A percentile compares a stretch with the other conserved stretches of the same genome.
Evolutionary conservation across 805 yeast species (phyloP).

Genomic region (Yamadazyma kitorensis): DNA sequence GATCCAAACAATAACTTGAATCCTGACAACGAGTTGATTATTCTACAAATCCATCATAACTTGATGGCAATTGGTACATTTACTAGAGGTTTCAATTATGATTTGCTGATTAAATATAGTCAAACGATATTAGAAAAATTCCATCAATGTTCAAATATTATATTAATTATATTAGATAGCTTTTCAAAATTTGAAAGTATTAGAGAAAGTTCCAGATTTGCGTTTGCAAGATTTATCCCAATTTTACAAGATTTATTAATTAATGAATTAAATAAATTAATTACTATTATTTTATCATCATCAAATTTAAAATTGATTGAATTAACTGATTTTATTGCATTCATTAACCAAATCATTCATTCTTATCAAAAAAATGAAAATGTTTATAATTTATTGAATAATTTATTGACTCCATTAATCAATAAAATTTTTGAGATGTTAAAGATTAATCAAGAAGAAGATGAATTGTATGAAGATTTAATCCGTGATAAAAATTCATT

Average conservation of each 20-base stretch:
- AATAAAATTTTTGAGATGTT: constrained; percentile 57
- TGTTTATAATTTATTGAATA: constrained; percentile 71
- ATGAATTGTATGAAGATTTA: constrained; percentile 50
- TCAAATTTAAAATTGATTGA: constrained; percentile 61
- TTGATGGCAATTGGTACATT: constrained; percentile 88
- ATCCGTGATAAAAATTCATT: constrained; percentile 62
- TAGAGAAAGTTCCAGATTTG: constrained; percentile 82
- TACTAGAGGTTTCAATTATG: constrained; percentile 77
- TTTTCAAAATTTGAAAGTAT: constrained; percentile 64
- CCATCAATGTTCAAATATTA: constrained; percentile 74
- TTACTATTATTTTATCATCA: constrained; percentile 55
- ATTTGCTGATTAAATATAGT: constrained; percentile 17
- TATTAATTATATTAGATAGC: constrained; percentile 76
- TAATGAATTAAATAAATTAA: constrained; percentile 60
- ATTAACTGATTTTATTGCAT: constrained; percentile 76
- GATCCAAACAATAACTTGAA: not conserved
- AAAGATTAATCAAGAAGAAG: constrained; percentile 18
- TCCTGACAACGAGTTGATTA: constrained; percentile 35
- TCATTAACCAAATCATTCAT: constrained; percentile 86
- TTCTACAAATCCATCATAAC: constrained; percentile 80
- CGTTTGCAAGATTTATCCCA: constrained; percentile 84
- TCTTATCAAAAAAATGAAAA: constrained; percentile 62
- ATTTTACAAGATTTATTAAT: constrained; percentile 51
- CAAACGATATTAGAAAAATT: constrained; percentile 38
- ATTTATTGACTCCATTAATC: constrained; percentile 71